Percentiles rank a stretch among this genome's conserved stretches.
Evolutionary conservation across 1,284 basidiomycete genomes (phyloP).

Genomic region (Vanrija pseudolonga): DNA sequence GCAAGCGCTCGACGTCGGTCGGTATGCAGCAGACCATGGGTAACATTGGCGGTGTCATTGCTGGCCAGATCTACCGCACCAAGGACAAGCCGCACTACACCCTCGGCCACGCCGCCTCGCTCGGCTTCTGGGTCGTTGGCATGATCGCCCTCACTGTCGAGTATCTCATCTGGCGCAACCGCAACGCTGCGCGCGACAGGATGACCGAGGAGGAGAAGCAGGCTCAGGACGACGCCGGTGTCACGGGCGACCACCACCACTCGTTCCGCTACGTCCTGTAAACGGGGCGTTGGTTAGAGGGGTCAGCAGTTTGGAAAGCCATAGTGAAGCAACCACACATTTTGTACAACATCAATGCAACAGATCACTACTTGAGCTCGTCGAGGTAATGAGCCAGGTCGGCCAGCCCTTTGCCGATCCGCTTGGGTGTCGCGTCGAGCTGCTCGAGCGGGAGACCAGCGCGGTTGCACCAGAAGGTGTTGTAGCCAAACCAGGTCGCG

Average conservation of each 20-base stretch:
- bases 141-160: conserved; percentile 8
- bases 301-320: not conserved
- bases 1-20: conserved; percentile 24
- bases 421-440: too few relatives aligned
- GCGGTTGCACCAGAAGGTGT: too few relatives aligned
- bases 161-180: conserved; percentile 7
- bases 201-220: conserved; percentile 11
- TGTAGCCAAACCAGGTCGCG: too few relatives aligned
- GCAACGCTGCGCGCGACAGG: conserved; percentile 5
- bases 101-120: conserved; percentile 5
- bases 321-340: too few relatives aligned
- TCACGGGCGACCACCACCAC: conserved; percentile 15
- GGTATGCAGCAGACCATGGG: conserved; percentile 36
- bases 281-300: too few relatives aligned
- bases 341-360: too few relatives aligned
- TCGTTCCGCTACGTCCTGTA: conserved; percentile 9
- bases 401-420: too few relatives aligned
- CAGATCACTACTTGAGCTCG: too few relatives aligned
- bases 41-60: conserved; percentile 22
- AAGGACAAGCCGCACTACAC: conserved; percentile 7
- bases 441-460: too few relatives aligned
- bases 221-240: conserved; percentile 6
- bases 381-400: too few relatives aligned
- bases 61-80: conserved; percentile 14
- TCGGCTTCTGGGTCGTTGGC: conserved; percentile 6